Base-by-base conservation (phyloP, 129 eudicot genomes). In the Lactuca saligna region DNA sequence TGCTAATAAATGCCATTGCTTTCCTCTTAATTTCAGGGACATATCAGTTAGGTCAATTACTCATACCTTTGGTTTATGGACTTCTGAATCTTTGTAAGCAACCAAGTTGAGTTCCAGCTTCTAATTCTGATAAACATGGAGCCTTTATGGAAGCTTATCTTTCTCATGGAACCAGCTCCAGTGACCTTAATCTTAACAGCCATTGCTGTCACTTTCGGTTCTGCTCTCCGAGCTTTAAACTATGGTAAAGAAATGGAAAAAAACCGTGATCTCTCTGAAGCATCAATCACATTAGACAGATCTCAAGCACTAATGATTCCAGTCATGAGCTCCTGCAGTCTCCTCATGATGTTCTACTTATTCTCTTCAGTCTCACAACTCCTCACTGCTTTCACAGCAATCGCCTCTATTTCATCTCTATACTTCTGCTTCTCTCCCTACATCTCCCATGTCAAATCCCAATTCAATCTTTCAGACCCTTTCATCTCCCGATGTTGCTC, bases 251-350 rank as follows among this genome's bases (percentile, higher is more conserved):
- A 89, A 73, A 93, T 93, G 98, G 98, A 93, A 80, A 72, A 85
- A 6, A 93, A 93, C 32, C 90, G 88, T 29, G 96, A 93, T 60
- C 50, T 93, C 8, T 89, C 92, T 3, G 98, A 93, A 71, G 96
- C 90, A 41, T 86, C 95, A 46, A 93, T 93, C 33, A 93, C 98
- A 16, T 73, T 93, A 72, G 96, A 93, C 61, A 81, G 90, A 48
- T 93, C 98, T 20, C 98, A 93, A 71, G 98, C 98, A 6, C 77
- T 93, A 38, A 89, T 93, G 98, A 89, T 93, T 51, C 98, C 98
- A 8, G 80, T 93, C 54, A 85, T 93, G 98, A 89, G 98, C 80
- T 93, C 98, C 1, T 84, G 83, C 79, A 93, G 98, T 84, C 72
- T 93, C 74, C 79, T 93, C 38, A 61, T 84, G 48, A 93, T 93